phyloP scores from a whole-genome alignment of 345 rosid genomes.

The Atalantia buxifolia region DNA sequence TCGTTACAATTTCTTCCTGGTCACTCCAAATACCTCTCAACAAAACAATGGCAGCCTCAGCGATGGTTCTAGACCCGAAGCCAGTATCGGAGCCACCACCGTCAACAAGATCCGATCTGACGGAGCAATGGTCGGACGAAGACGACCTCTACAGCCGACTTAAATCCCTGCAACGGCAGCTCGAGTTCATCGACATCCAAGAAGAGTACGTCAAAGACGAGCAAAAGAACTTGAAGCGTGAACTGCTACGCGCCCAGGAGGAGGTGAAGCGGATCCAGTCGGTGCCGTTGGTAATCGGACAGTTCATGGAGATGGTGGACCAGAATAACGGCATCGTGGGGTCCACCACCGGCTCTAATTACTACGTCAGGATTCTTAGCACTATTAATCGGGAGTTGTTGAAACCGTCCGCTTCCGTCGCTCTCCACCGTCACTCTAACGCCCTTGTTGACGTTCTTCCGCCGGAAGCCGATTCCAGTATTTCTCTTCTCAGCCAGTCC shows the following conservation, averaged over 20 bases:
- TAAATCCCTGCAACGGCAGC: conserved; percentile 75
- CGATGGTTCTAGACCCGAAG: conserved; percentile 63
- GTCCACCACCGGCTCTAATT: conserved; percentile 98
- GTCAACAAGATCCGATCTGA: conserved; percentile 17
- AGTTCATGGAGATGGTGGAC: conserved; percentile 99
- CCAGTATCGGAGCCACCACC: conserved; percentile 25
- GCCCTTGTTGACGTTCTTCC: conserved; percentile 97
- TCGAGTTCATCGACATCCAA: conserved; percentile 90
- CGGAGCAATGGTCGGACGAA: conserved; percentile 40
- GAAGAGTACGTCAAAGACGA: conserved; percentile 97
- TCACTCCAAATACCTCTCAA: not conserved
- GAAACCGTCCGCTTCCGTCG: conserved; percentile 98
- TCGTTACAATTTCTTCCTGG: conserved; percentile 4
- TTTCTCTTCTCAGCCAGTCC: conserved; percentile 91
- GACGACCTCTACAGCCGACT: conserved; percentile 84
- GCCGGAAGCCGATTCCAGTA: conserved; percentile 98
- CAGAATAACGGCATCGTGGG: conserved; percentile 98
- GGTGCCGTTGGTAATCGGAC: conserved; percentile 93
- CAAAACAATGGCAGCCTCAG: conserved; percentile 44
- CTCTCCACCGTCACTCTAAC: conserved; percentile 94
- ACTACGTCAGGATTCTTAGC: conserved; percentile 88
- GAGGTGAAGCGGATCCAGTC: conserved; percentile 98
- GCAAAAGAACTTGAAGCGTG: conserved; percentile 90
- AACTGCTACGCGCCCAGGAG: conserved; percentile 88
- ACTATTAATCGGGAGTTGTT: conserved; percentile 87